These are phyloP conservation scores for Balamuthia mandrillaris DNA, from an alignment of 208 protist species.

Conservation along the genomic window DNA sequence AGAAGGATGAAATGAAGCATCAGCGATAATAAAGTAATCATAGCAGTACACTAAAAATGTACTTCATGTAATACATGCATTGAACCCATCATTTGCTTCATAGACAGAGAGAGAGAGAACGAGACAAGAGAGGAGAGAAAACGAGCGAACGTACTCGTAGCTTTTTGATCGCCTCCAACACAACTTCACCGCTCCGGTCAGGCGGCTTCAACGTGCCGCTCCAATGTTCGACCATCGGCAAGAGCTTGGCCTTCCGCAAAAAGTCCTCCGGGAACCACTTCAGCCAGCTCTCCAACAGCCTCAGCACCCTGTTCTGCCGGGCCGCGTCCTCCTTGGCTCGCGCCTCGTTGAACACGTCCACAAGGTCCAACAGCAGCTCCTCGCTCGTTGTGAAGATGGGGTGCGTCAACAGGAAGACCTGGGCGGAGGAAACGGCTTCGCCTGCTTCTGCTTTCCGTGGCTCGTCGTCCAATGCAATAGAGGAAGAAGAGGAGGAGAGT, in stretches of 20 bases:
- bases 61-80: too few species aligned
- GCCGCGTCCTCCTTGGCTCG: not conserved
- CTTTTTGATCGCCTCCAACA: not conserved
- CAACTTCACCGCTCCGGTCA: not conserved
- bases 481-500: too few species aligned
- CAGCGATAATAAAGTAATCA: too few species aligned
- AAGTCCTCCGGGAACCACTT: conserved; percentile 18
- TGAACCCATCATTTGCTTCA: too few species aligned
- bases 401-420: conserved; percentile 12
- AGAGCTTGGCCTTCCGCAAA: not conserved
- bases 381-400: not conserved
- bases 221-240: not conserved
- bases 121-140: too few species aligned
- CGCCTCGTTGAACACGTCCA: not conserved
- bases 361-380: conserved; percentile 3
- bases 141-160: not conserved
- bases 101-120: too few species aligned
- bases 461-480: too few species aligned
- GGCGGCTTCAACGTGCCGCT: not conserved
- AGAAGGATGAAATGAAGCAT: too few species aligned
- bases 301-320: not conserved
- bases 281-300: not conserved
- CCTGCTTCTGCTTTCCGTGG: too few species aligned
- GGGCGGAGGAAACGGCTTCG: too few species aligned
- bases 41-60: too few species aligned